Conservation (phyloP, 179 eudicot genomes). For the Actinidia polygama region DNA sequence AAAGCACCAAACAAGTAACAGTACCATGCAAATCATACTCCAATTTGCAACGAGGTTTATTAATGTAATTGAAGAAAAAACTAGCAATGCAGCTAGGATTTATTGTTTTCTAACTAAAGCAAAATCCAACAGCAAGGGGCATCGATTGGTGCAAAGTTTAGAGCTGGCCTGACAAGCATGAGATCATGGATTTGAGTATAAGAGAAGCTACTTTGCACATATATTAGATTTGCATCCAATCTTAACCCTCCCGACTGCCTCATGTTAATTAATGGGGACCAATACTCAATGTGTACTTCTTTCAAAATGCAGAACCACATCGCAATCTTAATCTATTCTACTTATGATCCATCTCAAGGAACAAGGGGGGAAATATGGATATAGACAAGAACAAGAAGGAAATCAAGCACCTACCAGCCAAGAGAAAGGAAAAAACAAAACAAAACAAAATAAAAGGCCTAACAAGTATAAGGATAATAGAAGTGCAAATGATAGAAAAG, state of each 20-base stretch:
- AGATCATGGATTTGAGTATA: neutral
- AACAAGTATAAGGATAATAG: neutral
- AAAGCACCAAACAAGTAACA: conserved; percentile 12
- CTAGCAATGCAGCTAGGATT: neutral
- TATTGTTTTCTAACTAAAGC: neutral
- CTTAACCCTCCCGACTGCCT: neutral
- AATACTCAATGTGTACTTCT: neutral
- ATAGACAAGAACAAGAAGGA: too few relatives aligned
- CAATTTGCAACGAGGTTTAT: neutral
- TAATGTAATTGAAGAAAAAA: conserved; percentile 12
- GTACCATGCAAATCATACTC: conserved; percentile 1
- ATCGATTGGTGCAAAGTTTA: neutral
- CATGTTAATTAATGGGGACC: neutral
- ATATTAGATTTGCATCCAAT: neutral
- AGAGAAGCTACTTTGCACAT: conserved; percentile 4
- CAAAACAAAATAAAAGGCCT: too few relatives aligned
- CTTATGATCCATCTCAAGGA: too few relatives aligned
- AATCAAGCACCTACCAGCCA: neutral
- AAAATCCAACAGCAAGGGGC: neutral
- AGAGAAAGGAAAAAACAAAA: neutral
- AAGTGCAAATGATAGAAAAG: neutral
- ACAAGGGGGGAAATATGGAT: too few relatives aligned
- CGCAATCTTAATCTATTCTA: neutral
- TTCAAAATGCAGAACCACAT: neutral
- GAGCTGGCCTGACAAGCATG: neutral